phyloP scores from a whole-genome alignment of 129 eudicot genomes.

The Flaveria trinervia region DNA sequence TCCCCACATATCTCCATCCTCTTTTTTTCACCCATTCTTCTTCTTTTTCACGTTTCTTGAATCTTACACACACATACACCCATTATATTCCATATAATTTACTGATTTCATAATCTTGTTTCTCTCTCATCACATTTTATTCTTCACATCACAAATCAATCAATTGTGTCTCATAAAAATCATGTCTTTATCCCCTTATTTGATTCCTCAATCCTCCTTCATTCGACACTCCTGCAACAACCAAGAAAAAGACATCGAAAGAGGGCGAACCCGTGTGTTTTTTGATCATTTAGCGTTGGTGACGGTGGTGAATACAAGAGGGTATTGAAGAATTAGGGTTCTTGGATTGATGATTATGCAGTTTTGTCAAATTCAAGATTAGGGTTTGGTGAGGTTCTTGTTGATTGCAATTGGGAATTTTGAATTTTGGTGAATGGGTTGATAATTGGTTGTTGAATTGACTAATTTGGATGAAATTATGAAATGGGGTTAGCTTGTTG shows the following conservation, averaged over 20 bases:
- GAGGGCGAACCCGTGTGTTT: too few relatives aligned
- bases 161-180: constrained; percentile 5
- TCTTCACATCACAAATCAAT: constrained; percentile 19
- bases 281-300: too few relatives aligned
- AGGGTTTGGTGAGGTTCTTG: not conserved
- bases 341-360: constrained; percentile 15
- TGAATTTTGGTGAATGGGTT: constrained; percentile 11
- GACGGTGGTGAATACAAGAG: constrained; percentile 9
- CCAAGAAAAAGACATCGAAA: not conserved
- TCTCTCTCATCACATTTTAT: constrained; percentile 28
- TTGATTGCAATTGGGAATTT: constrained; percentile 22
- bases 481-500: constrained; percentile 11
- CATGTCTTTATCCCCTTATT: constrained; percentile 24
- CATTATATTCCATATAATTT: not conserved
- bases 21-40: constrained; percentile 29
- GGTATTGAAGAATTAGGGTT: constrained; percentile 36
- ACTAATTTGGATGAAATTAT: constrained; percentile 25
- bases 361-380: constrained; percentile 19
- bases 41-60: constrained; percentile 39
- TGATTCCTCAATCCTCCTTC: constrained; percentile 3
- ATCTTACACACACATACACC: constrained; percentile 30
- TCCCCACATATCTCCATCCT: constrained; percentile 35
- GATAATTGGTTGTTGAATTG: too few relatives aligned
- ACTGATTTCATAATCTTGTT: constrained; percentile 5
- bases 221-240: constrained; percentile 22